phyloP scores from a whole-genome alignment of 257 asterid genomes.

The Fraxinus excelsior region DNA sequence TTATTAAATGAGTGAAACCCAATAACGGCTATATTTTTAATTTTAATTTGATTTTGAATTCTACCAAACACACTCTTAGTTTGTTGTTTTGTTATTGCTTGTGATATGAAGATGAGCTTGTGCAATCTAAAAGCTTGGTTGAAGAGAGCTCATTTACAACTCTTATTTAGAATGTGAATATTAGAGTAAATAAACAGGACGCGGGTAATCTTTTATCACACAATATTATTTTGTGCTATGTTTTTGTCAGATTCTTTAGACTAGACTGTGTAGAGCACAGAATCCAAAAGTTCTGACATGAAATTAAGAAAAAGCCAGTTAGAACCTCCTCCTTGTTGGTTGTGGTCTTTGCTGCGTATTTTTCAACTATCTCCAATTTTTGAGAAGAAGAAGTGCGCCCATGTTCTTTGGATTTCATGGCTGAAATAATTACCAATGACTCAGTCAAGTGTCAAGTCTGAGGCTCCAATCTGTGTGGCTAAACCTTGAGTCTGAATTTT shows the following conservation, averaged over 20 bases:
- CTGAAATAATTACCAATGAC: background rate
- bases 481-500: background rate
- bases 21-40: too few species aligned
- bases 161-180: background rate
- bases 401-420: too few species aligned
- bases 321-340: background rate
- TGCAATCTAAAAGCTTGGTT: background rate
- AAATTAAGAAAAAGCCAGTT: background rate
- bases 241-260: background rate
- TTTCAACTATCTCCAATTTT: background rate
- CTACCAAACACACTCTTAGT: too few species aligned
- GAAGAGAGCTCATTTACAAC: background rate
- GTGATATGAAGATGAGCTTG: background rate
- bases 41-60: too few species aligned
- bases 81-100: background rate
- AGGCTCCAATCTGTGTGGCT: background rate
- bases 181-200: background rate
- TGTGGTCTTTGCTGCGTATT: background rate
- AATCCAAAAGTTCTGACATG: background rate
- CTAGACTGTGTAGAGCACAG: background rate
- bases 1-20: too few species aligned
- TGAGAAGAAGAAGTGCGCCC: background rate
- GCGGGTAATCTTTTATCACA: background rate
- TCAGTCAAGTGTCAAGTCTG: background rate
- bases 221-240: background rate